Base-by-base conservation (phyloP, 352 stramenopile species). In the Phytophthora hibernalis region DNA sequence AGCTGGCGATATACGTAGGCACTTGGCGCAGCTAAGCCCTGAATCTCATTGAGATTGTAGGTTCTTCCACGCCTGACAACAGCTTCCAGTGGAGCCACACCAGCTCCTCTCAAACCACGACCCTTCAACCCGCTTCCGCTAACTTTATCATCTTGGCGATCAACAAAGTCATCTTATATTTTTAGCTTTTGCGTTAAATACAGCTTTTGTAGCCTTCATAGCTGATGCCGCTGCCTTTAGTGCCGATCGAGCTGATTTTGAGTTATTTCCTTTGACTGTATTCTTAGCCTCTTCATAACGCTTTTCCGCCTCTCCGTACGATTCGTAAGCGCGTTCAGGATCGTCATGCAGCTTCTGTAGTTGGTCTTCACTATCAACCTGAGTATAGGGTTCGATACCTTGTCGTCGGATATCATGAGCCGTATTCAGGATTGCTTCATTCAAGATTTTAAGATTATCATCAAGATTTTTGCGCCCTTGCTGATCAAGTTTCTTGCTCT, bases 31-130 rank as follows among this genome's bases (percentile, higher is more conserved):
- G 48, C 58, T 18, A 54, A 54, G 4, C 58, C 58, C 20, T 43
- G 33, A 21, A 65, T 65, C 20, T 65, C 58, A n/a, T 66, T 66
- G 0, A 66, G 38, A 30, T 66, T 66, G 7, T 66, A 66, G 8
- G 47, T 59, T 35, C 54, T 58, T 16, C 24, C 24, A 3, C 58
- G 35, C 1, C 58, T 13, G 15, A 59, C 48, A 15, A 59, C 40
- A 1, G 16, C 30, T 9, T 54, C 49, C 16, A 56, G 31, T 56
- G 49, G 48, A 47, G 53, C 53, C 20, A 59, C 30, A 9, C 48
- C 47, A 21, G 57, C 47, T 21, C 57, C 57, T 28, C 28, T 53
- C 13, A 65, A 7, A 7, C 26, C 26, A 9, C 45, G 45, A 18
- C 48, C 49, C 21, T 55, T 33, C 11, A 55, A 18, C 18, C 49